Conservation (phyloP, 345 rosid genomes). For the Cardamine resedifolia region DNA sequence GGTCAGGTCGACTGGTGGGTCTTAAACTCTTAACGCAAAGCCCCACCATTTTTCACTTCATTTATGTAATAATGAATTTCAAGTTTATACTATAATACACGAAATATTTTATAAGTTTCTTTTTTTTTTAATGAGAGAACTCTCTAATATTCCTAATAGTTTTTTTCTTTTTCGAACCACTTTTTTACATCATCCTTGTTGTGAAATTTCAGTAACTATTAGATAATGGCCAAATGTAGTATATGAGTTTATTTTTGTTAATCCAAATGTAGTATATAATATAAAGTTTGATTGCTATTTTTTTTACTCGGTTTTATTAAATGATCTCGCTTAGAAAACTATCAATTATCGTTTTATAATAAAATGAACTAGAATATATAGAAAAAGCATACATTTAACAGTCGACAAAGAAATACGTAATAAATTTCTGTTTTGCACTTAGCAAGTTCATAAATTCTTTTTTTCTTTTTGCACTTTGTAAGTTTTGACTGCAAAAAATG, state of each 20-base stretch:
- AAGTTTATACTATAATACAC: not conserved
- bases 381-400: not conserved
- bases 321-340: not conserved
- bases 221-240: not conserved
- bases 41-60: conserved; percentile 34
- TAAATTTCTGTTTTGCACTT: not conserved
- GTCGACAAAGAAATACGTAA: not conserved
- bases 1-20: conserved; percentile 35
- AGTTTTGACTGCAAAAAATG: not conserved
- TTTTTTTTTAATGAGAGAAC: not conserved
- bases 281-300: not conserved
- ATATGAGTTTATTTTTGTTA: not conserved
- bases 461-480: not conserved
- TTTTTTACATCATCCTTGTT: not conserved
- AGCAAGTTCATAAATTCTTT: not conserved
- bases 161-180: no score
- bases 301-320: not conserved
- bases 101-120: not conserved
- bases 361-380: not conserved
- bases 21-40: conserved; percentile 9
- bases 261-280: not conserved
- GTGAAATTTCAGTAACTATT: not conserved
- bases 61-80: conserved; percentile 12
- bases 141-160: no score
- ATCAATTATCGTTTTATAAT: not conserved